These are phyloP conservation scores for Hypsizygus marmoreus DNA, from an alignment of 768 basidiomycete genomes.

Conservation along the genomic window DNA sequence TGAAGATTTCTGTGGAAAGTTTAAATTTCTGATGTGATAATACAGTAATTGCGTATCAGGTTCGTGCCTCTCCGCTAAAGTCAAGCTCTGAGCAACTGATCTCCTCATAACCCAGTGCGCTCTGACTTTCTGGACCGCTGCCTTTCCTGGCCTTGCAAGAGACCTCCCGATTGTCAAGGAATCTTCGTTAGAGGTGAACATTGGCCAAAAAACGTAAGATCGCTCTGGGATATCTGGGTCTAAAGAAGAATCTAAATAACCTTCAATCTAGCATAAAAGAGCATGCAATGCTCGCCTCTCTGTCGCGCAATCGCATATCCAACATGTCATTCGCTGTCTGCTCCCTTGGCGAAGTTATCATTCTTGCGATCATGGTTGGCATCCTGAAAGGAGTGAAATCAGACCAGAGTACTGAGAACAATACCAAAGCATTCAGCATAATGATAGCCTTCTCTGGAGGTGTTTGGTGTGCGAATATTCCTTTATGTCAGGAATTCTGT, in stretches of 20 bases:
- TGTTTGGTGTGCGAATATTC: constrained; percentile 59
- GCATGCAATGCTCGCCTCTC: constrained; percentile 58
- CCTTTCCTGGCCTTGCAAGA: constrained; percentile 74
- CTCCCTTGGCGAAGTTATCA: constrained; percentile 69
- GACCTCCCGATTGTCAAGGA: constrained; percentile 69
- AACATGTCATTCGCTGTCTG: constrained; percentile 74
- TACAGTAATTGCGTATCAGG: constrained; percentile 74
- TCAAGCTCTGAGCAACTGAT: neutral
- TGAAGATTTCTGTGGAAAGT: neutral
- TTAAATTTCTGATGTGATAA: neutral
- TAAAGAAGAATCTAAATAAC: neutral
- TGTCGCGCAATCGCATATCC: constrained; percentile 71
- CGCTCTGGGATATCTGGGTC: neutral
- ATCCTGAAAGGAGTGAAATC: constrained; percentile 68
- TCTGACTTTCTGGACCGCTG: constrained; percentile 82
- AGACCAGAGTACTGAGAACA: constrained; percentile 64
- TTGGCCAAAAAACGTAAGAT: constrained; percentile 50
- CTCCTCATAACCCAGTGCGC: constrained; percentile 44
- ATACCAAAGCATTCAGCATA: constrained; percentile 73
- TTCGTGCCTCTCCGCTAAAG: constrained; percentile 14
- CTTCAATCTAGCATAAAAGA: constrained; percentile 39
- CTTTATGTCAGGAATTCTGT: neutral
- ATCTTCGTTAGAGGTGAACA: constrained; percentile 42
- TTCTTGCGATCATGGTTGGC: constrained; percentile 74
- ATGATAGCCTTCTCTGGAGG: constrained; percentile 80